phyloP scores from a whole-genome alignment of 345 rosid species.

The Eucalyptus victrix region DNA sequence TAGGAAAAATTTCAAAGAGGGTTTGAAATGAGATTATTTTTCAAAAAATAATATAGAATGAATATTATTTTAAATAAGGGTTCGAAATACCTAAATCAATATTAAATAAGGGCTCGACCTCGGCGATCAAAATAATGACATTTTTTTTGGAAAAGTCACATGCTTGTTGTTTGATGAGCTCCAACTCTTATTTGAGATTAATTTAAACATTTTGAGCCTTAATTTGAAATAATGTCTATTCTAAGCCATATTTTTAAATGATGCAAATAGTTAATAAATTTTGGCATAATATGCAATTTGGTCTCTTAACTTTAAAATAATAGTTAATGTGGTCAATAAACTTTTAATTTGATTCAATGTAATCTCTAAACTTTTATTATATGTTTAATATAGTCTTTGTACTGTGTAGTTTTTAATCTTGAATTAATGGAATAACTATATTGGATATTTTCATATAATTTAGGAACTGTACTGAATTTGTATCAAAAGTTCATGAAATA shows the following conservation, averaged over 20 bases:
- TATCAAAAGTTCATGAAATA: accelerated
- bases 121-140: accelerated
- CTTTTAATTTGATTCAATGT: no score
- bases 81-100: background rate
- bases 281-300: no score
- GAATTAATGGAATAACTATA: accelerated
- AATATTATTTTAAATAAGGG: no score
- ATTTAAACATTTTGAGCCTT: background rate
- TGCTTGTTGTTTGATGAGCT: accelerated
- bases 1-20: no score
- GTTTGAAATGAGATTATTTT: background rate
- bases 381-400: no score
- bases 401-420: accelerated
- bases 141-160: background rate
- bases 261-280: accelerated
- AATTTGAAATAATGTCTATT: no score
- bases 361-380: accelerated
- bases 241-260: no score
- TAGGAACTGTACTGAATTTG: accelerated
- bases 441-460: no score
- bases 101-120: background rate
- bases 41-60: no score
- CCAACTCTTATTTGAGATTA: background rate
- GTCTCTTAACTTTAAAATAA: accelerated
- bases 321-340: no score